Percentiles rank a stretch among this genome's conserved stretches.
Evolutionary conservation across 2,329 filamentous ascomycete genomes (phyloP).

Genomic region (Exophiala mesophila): DNA sequence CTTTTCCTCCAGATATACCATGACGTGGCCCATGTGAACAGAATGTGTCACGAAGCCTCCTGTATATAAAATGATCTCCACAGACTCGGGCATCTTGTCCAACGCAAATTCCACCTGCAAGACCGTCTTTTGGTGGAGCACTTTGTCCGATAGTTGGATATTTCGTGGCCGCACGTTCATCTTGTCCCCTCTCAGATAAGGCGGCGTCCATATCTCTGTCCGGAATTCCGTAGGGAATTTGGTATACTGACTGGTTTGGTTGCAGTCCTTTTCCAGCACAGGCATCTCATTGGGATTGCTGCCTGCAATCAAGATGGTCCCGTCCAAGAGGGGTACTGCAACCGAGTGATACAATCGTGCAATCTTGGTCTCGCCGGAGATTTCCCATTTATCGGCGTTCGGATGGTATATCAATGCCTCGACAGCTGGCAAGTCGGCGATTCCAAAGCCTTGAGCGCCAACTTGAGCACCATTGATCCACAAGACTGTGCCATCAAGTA

Average conservation of each 20-base stretch:
- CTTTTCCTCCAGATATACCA: slow-evolving; percentile 49
- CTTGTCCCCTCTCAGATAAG: slow-evolving; percentile 53
- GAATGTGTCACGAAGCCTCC: slow-evolving; percentile 59
- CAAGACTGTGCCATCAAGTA: slow-evolving; percentile 56
- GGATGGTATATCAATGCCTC: slow-evolving; percentile 57
- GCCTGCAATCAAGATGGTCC: slow-evolving; percentile 55
- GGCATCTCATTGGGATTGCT: slow-evolving; percentile 59
- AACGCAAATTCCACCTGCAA: slow-evolving; percentile 39
- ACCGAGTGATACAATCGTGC: slow-evolving; percentile 58
- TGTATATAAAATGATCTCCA: slow-evolving; percentile 51
- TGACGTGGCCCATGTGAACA: slow-evolving; percentile 58
- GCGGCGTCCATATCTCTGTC: slow-evolving; percentile 58
- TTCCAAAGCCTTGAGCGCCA: slow-evolving; percentile 57
- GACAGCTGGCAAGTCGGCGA: slow-evolving; percentile 50
- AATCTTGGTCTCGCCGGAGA: slow-evolving; percentile 39
- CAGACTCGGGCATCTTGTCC: slow-evolving; percentile 30
- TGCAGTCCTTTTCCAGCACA: slow-evolving; percentile 38
- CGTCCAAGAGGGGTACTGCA: slow-evolving; percentile 55
- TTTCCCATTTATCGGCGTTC: slow-evolving; percentile 47
- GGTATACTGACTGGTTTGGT: slow-evolving; percentile 38
- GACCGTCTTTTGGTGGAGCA: slow-evolving; percentile 41
- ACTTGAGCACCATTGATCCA: slow-evolving; percentile 56
- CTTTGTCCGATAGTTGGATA: slow-evolving; percentile 42
- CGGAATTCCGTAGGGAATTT: slow-evolving; percentile 56
- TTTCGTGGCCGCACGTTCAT: slow-evolving; percentile 45